These are phyloP conservation scores for Mortierella sp. DNA, from an alignment of 371 early-diverging fungal genomes.

Conservation along the genomic window DNA sequence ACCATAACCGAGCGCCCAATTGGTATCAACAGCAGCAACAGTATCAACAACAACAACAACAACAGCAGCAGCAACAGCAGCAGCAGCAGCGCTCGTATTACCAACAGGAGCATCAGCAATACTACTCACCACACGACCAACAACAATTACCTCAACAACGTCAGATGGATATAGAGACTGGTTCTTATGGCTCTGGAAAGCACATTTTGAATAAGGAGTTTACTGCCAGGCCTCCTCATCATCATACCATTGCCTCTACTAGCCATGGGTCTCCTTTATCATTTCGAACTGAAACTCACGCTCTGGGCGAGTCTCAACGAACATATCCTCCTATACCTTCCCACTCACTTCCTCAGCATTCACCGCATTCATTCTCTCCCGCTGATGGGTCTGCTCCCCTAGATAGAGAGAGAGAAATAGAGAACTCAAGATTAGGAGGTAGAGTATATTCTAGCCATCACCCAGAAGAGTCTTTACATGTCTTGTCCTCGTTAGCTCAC, in stretches of 20 bases:
- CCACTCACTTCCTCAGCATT: not conserved
- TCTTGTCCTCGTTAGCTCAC: conserved; percentile 7
- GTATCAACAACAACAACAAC: conserved; percentile 7
- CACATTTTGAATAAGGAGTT: not conserved
- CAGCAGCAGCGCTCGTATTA: too few relatives aligned
- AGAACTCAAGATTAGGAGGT: not conserved
- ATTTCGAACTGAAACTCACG: not conserved
- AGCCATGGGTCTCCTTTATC: not conserved
- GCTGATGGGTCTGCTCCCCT: not conserved
- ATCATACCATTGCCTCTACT: not conserved
- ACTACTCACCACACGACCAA: not conserved
- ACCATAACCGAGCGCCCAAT: not conserved
- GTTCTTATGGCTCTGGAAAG: not conserved
- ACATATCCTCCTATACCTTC: conserved; percentile 2
- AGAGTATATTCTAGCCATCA: not conserved
- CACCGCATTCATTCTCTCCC: not conserved
- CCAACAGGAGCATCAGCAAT: conserved; percentile 6
- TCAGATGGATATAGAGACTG: not conserved
- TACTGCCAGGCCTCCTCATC: not conserved
- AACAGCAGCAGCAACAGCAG: not conserved
- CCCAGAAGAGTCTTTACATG: conserved; percentile 11
- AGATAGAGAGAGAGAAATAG: not conserved
- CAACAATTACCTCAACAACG: not conserved
- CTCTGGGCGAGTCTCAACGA: not conserved
- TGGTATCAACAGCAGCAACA: conserved; percentile 2